These are phyloP conservation scores for Schizosaccharomyces osmophilus DNA, from an alignment of 805 yeast genomes.

Conservation along the genomic window DNA sequence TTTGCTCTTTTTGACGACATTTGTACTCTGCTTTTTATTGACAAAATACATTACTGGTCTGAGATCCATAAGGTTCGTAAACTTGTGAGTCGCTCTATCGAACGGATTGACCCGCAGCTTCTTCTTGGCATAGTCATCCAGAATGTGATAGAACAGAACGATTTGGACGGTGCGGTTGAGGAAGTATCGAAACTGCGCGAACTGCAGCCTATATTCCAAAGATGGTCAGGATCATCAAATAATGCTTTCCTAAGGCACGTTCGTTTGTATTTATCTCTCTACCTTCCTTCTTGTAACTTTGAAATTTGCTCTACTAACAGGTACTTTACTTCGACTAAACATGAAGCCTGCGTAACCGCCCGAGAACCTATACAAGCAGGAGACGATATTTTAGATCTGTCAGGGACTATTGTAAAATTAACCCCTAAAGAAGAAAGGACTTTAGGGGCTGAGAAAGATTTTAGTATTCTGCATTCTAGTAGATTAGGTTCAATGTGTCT, in stretches of 20 bases:
- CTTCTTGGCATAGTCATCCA: not conserved
- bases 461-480: slow-evolving; percentile 20
- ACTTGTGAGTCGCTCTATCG: slow-evolving; percentile 9
- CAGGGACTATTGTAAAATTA: slow-evolving; percentile 18
- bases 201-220: not conserved
- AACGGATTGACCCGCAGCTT: slow-evolving; percentile 1
- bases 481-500: slow-evolving; percentile 16
- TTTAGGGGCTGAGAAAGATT: slow-evolving; percentile 16
- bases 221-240: not conserved
- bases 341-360: slow-evolving; percentile 21
- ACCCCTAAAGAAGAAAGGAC: slow-evolving; percentile 12
- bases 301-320: slow-evolving; percentile 22
- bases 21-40: slow-evolving; percentile 5
- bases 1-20: slow-evolving; percentile 6
- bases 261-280: slow-evolving; percentile 17
- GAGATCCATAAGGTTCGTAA: slow-evolving; percentile 11
- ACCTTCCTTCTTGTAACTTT: slow-evolving; percentile 18
- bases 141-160: not conserved
- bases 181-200: not conserved
- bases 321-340: slow-evolving; percentile 12
- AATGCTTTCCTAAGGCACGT: slow-evolving; percentile 16
- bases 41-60: slow-evolving; percentile 12
- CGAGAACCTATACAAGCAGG: slow-evolving; percentile 12
- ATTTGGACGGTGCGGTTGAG: not conserved
- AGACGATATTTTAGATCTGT: slow-evolving; percentile 15